Evolutionary conservation across 2,329 filamentous ascomycete genomes (phyloP).

Genomic region (Huntiella decipiens): DNA sequence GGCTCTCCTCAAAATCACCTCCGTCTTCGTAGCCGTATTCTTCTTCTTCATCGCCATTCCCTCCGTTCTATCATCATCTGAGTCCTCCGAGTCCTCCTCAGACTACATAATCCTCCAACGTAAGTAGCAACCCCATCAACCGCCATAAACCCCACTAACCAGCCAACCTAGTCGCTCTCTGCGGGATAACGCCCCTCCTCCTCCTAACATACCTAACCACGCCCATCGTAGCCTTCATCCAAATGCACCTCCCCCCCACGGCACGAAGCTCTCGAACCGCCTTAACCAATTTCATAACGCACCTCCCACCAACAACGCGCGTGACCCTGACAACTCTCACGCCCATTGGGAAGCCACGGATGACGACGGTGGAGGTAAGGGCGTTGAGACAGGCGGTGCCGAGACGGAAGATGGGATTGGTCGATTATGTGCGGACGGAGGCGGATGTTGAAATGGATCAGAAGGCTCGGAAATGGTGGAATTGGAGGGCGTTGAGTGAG

Average conservation of each 20-base stretch:
- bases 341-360: slow-evolving; percentile 33
- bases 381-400: slow-evolving; percentile 17
- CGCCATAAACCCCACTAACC: slow-evolving; percentile 1
- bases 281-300: slow-evolving; percentile 31
- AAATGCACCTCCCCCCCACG: slow-evolving; percentile 46
- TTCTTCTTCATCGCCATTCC: slow-evolving; percentile 47
- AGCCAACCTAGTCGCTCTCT: slow-evolving; percentile 29
- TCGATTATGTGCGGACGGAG: slow-evolving; percentile 21
- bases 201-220: slow-evolving; percentile 45
- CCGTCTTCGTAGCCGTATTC: slow-evolving; percentile 48
- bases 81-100: slow-evolving; percentile 17
- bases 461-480: slow-evolving; percentile 21
- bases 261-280: slow-evolving; percentile 41
- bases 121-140: slow-evolving; percentile 15
- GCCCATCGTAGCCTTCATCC: slow-evolving; percentile 55
- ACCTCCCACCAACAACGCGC: slow-evolving; percentile 25
- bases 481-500: slow-evolving; percentile 20
- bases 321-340: slow-evolving; percentile 38
- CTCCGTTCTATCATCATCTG: slow-evolving; percentile 28
- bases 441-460: slow-evolving; percentile 19
- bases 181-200: slow-evolving; percentile 44
- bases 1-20: slow-evolving; percentile 51
- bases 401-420: slow-evolving; percentile 20
- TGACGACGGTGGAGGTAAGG: slow-evolving; percentile 23
- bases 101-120: slow-evolving; percentile 18